phyloP scores from a whole-genome alignment of 495 filamentous ascomycete genomes.

The Copromyces sp. region DNA sequence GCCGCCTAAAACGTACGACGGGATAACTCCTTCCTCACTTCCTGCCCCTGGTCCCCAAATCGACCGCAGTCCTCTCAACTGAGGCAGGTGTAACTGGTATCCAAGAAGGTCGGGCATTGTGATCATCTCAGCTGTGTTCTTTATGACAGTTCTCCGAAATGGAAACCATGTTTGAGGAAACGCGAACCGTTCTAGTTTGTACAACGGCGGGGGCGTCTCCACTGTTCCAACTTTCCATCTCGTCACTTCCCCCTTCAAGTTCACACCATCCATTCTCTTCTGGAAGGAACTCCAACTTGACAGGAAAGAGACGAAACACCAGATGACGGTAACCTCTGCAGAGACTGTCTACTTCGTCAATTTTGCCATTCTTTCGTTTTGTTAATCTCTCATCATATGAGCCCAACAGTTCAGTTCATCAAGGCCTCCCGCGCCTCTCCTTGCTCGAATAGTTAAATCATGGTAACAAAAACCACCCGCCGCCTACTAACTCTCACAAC shows the following conservation, averaged over 20 bases:
- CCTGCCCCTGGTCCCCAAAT: background rate
- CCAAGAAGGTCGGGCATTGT: background rate
- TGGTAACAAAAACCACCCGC: background rate
- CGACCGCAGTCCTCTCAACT: background rate
- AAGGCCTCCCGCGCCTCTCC: background rate
- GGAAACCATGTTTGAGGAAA: background rate
- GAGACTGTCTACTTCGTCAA: background rate
- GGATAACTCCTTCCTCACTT: background rate
- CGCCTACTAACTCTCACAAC: slow-evolving; percentile 17
- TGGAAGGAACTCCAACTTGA: background rate
- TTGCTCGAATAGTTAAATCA: background rate
- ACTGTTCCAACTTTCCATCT: background rate
- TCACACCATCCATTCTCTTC: background rate
- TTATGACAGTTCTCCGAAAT: background rate
- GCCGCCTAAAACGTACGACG: background rate
- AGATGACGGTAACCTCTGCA: background rate
- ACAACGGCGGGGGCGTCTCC: background rate
- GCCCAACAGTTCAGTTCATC: background rate
- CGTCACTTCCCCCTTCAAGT: background rate
- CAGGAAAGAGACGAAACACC: background rate
- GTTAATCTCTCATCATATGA: background rate
- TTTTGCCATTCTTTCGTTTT: background rate
- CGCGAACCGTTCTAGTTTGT: background rate
- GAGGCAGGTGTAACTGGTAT: background rate
- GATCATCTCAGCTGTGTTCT: background rate